These are phyloP conservation scores for Microstroma glucosiphilum DNA, from an alignment of 1,284 basidiomycete genomes.

Conservation along the genomic window DNA sequence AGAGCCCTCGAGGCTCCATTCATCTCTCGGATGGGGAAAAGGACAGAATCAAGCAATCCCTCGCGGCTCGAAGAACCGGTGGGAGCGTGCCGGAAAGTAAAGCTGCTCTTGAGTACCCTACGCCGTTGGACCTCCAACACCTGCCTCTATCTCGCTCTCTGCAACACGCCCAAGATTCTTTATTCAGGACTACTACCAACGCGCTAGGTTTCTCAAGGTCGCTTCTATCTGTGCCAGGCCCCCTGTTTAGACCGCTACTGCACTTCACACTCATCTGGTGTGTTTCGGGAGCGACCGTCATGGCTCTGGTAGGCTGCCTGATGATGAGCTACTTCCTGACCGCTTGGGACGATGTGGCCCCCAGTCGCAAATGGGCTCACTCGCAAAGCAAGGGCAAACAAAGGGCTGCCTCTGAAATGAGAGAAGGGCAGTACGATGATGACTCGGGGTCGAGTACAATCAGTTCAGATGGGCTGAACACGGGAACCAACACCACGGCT, in stretches of 20 bases:
- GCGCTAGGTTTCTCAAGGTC: neutral
- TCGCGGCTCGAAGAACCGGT: neutral
- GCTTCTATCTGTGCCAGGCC: neutral
- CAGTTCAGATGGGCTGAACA: neutral
- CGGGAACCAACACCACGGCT: neutral
- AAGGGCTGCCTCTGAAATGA: neutral
- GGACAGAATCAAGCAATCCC: neutral
- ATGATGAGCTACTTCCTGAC: constrained; percentile 2
- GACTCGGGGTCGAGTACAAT: neutral
- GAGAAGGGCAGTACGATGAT: neutral
- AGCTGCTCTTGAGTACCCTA: neutral
- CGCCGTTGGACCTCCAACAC: neutral
- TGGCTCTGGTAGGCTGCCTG: constrained; percentile 1
- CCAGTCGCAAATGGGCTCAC: neutral
- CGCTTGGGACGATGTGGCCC: constrained; percentile 1
- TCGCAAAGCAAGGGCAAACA: neutral
- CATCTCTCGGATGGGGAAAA: neutral
- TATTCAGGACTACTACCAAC: neutral
- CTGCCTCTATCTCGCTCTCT: neutral
- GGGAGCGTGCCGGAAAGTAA: neutral
- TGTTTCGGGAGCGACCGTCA: neutral
- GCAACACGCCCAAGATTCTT: neutral
- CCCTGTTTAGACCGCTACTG: neutral
- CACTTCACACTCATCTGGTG: constrained; percentile 5
- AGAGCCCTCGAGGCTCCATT: neutral